Conservation (phyloP, 768 basidiomycete species). For the Phlebiopsis flavidoalba region DNA sequence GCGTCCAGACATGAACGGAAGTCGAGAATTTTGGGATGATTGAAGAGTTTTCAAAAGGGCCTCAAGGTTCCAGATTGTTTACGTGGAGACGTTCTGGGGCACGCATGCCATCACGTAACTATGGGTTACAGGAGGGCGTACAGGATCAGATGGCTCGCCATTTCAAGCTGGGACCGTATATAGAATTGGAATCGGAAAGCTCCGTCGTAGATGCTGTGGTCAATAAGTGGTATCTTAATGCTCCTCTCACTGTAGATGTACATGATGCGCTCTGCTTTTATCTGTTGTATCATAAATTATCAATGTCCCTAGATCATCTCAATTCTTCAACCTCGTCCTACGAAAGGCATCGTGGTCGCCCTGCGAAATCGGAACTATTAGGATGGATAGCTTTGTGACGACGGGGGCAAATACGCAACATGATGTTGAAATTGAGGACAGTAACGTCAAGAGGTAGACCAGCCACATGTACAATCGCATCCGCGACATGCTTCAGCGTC, state of each 20-base stretch:
- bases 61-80: slow-evolving; percentile 39
- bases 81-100: slow-evolving; percentile 55
- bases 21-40: slow-evolving; percentile 47
- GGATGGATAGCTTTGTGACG: neutral
- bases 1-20: too few relatives aligned
- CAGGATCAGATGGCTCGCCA: slow-evolving; percentile 46
- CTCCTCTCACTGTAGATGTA: neutral
- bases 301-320: neutral
- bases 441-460: slow-evolving; percentile 63
- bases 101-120: slow-evolving; percentile 56
- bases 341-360: slow-evolving; percentile 42
- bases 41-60: slow-evolving; percentile 48
- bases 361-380: slow-evolving; percentile 17
- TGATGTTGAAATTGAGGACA: slow-evolving; percentile 67
- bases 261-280: neutral
- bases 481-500: slow-evolving; percentile 69
- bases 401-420: slow-evolving; percentile 42
- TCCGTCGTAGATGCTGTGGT: neutral
- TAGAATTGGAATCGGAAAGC: neutral
- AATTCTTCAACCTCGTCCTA: slow-evolving; percentile 33
- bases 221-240: neutral
- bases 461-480: slow-evolving; percentile 68
- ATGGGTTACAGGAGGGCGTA: slow-evolving; percentile 58
- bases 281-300: neutral
- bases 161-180: slow-evolving; percentile 17